Base-by-base conservation (phyloP, 805 yeast species). In the Wickerhamomyces strasburgensis region DNA sequence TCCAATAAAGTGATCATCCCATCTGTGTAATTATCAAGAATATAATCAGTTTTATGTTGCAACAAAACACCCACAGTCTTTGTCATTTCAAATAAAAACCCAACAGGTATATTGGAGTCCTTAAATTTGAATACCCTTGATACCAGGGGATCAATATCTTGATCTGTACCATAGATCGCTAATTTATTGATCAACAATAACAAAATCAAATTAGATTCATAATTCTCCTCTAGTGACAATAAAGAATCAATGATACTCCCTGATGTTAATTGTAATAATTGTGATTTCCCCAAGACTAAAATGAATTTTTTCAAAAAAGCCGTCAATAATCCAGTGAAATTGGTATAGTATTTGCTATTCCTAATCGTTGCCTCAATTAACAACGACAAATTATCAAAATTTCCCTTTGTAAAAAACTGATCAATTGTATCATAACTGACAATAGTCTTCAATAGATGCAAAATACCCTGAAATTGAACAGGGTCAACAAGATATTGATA, bases 41-140 rank as follows among this genome's bases (percentile, higher is more conserved):
- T 16, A 15, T 30, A 33, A 1, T 44, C 40, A 3, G 52, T 44
- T 7, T 39, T 28, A 18, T 46, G 35, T 27, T 44, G 46, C 1
- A 54, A 31, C 7, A 55, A 27, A 0, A 55, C 47, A 28, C 56
- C 60, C 8, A 52, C 26, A 0, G 58, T 48, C 39, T 54, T 55
- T 4, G 55, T 51, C 21, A 53, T 23, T 32, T 54, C 57, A 41
- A 54, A 54, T 29, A 55, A 26, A 19, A 46, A 46, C 6, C 38
- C 25, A 1, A 43, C 40, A n/a, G 50, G 46, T 2, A 52, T 31
- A 7, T 38, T 25, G 8, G 37, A 34, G 15, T 38, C 33, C 6
- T 35, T 29, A 19, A 50, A 42, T 6, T 41, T 39, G 35, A 53
- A 30, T 1, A 41, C 39, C 10, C 49, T 39, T 7, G 33, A 8